Percentiles rank a stretch among this genome's conserved stretches.
phyloP scores from a whole-genome alignment of 2,329 filamentous ascomycete species.

The Beauveria varroae region DNA sequence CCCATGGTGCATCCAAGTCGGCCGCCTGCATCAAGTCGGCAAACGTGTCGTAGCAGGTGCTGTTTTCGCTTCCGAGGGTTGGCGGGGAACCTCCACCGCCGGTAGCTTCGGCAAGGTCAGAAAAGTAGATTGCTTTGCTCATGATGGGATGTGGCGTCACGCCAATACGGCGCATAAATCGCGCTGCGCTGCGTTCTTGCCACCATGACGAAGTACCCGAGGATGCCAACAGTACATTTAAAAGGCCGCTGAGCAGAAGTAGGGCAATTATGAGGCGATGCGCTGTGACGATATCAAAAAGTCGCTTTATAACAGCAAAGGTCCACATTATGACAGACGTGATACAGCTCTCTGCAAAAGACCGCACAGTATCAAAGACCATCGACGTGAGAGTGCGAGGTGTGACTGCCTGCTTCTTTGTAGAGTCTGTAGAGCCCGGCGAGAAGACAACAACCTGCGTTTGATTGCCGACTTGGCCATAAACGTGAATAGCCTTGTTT shows the following conservation, averaged over 20 bases:
- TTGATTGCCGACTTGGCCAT: conserved; percentile 65
- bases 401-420: conserved; percentile 52
- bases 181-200: conserved; percentile 70
- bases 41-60: conserved; percentile 56
- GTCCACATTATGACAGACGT: conserved; percentile 73
- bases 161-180: conserved; percentile 75
- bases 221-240: conserved; percentile 70
- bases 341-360: conserved; percentile 65
- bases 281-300: conserved; percentile 62
- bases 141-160: conserved; percentile 72
- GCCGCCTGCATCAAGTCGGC: conserved; percentile 49
- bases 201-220: conserved; percentile 73
- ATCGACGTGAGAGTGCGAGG: conserved; percentile 59
- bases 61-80: conserved; percentile 34
- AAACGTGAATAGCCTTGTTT: conserved; percentile 71
- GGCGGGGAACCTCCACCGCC: conserved; percentile 26
- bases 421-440: conserved; percentile 37
- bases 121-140: conserved; percentile 77
- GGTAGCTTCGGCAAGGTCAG: conserved; percentile 64
- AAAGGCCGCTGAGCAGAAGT: conserved; percentile 59
- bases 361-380: conserved; percentile 64
- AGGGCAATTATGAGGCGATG: conserved; percentile 67
- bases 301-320: conserved; percentile 55
- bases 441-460: conserved; percentile 56
- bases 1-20: conserved; percentile 49